phyloP scores from a whole-genome alignment of 2,329 filamentous ascomycete species.

The Colletotrichum phormii region DNA sequence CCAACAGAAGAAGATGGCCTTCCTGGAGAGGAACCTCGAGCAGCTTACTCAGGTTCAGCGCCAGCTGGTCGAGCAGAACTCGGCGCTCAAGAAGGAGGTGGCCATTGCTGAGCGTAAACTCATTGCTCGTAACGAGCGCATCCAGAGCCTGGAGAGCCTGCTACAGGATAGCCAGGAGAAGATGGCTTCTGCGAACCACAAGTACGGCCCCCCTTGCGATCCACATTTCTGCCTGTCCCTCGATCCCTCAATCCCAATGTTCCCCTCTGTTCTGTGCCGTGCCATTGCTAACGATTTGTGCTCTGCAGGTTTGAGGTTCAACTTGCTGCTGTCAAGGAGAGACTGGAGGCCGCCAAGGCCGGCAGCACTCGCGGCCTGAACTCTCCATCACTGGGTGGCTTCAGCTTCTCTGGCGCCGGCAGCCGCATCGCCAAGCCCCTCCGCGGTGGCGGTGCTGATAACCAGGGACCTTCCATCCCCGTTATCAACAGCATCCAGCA shows the following conservation, averaged over 20 bases:
- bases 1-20: conserved; percentile 99
- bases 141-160: conserved; percentile 90
- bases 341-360: conserved; percentile 93
- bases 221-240: not conserved
- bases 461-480: conserved; percentile 60
- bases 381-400: conserved; percentile 72
- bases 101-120: conserved; percentile 98
- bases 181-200: conserved; percentile 94
- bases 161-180: conserved; percentile 99
- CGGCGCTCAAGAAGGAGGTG: conserved; percentile 97
- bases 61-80: conserved; percentile 98
- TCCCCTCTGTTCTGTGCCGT: not conserved
- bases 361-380: conserved; percentile 88
- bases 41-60: conserved; percentile 97
- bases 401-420: conserved; percentile 75
- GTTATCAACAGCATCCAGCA: conserved; percentile 69
- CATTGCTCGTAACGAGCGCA: conserved; percentile 95
- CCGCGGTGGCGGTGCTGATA: conserved; percentile 69
- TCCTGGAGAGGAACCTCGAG: conserved; percentile 97
- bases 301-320: conserved; percentile 89
- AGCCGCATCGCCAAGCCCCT: conserved; percentile 78
- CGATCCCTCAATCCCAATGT: not conserved
- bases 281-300: conserved; percentile 24
- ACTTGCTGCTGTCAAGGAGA: conserved; percentile 96
- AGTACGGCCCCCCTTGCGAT: conserved; percentile 64